Base-by-base conservation (phyloP, 202 grass and related monocot genomes). In the Setaria italica region DNA sequence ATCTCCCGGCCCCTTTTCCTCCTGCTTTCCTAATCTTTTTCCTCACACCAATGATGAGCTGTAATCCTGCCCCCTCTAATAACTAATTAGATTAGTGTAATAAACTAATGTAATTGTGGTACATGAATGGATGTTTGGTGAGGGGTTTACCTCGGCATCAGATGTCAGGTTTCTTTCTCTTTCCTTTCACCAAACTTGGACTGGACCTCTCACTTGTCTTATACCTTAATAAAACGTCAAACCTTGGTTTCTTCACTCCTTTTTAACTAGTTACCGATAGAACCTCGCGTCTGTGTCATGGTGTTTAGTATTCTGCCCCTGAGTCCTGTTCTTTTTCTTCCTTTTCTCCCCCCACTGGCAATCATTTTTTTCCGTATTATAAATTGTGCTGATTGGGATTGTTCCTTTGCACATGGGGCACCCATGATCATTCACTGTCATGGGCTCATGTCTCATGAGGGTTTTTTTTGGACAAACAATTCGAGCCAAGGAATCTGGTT, bases 81-180 rank as follows among this genome's bases (percentile, higher is more conserved):
- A 87, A 47, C 29, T 68, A 32, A 62, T 32, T 59, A 62, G 25
- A 30, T 11, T 62, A 85, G 74, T 82, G 49, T 62, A 46, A 41
- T 85, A 39, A 39, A 39, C 37, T 41, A 41, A 74, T 82, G 49
- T 62, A 47, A 41, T 85, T 43, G 87, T 80, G 58, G 77, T 79
- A 67, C 82, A 73, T 84, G 83, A 87, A 89, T 29, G 75, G 57
- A 77, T 79, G 93, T 95, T 90, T 85, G 90, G 88, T 92, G 85
- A 82, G 75, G 37, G 85, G 90, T 75, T 92, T 70, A 25, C 70
- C 79, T 94, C 85, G 32, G 64, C 43, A 58, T 72, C 76, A 49
- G 89, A 83, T 76, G 76, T 62, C 80, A 76, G 21, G 90, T 72
- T 89, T 72, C 87, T 89, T 67, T 90, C 83, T 37, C 70, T 89